Evolutionary conservation across 495 filamentous ascomycete genomes (phyloP).

Genomic region (Choiromyces venosus): DNA sequence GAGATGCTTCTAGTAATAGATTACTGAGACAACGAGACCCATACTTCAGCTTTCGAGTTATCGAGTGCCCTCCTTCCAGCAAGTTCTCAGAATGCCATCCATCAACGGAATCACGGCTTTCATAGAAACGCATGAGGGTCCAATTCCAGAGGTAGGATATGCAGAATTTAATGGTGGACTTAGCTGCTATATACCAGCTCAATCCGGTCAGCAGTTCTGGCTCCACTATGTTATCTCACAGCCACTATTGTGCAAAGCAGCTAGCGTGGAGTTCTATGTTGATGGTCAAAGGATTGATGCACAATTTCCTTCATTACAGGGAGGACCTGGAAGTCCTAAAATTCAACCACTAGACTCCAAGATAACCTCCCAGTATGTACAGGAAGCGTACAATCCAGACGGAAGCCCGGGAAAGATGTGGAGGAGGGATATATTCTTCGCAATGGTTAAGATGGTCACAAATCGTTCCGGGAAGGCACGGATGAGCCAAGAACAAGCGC

Average conservation of each 20-base stretch:
- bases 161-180: constrained; percentile 30
- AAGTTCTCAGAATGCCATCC: constrained; percentile 26
- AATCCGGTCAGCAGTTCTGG: constrained; percentile 39
- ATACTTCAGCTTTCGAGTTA: neutral
- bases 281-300: constrained; percentile 36
- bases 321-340: constrained; percentile 5
- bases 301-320: constrained; percentile 21
- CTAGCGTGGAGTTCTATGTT: constrained; percentile 35
- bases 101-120: constrained; percentile 33
- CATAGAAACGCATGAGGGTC: constrained; percentile 32
- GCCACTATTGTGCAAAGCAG: constrained; percentile 20
- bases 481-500: neutral
- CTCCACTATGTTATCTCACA: constrained; percentile 29
- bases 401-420: constrained; percentile 4
- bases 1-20: neutral
- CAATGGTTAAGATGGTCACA: constrained; percentile 14
- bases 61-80: neutral
- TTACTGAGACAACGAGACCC: neutral
- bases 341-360: constrained; percentile 32
- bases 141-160: constrained; percentile 23
- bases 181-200: constrained; percentile 34
- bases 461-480: neutral
- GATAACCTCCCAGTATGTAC: constrained; percentile 32
- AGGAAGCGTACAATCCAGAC: neutral
- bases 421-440: constrained; percentile 36